These are phyloP conservation scores for Epichloe uncinata DNA, from an alignment of 2,329 filamentous ascomycete genomes.

Conservation along the genomic window DNA sequence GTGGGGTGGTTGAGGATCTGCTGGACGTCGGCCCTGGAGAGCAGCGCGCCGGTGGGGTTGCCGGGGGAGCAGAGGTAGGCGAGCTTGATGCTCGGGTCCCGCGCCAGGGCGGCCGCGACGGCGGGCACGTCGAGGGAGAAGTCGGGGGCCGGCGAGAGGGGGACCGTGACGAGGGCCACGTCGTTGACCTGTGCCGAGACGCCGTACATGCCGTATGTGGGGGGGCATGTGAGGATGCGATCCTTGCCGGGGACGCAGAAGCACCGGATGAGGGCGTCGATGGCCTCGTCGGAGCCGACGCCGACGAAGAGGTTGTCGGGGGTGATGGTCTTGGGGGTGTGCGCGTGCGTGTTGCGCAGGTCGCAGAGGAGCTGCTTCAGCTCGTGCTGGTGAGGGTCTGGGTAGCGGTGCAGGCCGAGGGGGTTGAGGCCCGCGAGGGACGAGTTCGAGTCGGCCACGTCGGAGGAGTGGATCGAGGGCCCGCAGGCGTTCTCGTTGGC, in stretches of 20 bases:
- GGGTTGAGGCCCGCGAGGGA: constrained; percentile 48
- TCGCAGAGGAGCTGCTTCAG: constrained; percentile 80
- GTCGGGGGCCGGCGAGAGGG: constrained; percentile 54
- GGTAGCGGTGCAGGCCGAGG: constrained; percentile 79
- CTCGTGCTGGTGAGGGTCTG: constrained; percentile 82
- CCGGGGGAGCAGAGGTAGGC: constrained; percentile 90
- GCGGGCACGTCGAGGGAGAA: constrained; percentile 64
- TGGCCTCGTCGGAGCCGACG: constrained; percentile 92
- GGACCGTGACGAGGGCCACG: constrained; percentile 73
- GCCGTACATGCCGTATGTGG: constrained; percentile 96
- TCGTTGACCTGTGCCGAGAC: constrained; percentile 95
- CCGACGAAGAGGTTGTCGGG: constrained; percentile 87
- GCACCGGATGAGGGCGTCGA: constrained; percentile 83
- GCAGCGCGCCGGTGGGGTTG: constrained; percentile 76
- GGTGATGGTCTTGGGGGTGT: constrained; percentile 59
- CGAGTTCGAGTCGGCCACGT: constrained; percentile 25
- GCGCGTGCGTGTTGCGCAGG: constrained; percentile 72
- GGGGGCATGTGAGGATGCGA: constrained; percentile 86
- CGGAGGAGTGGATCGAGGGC: constrained; percentile 51
- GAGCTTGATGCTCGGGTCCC: constrained; percentile 58
- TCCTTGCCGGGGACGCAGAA: constrained; percentile 84
- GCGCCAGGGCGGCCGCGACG: constrained; percentile 52
- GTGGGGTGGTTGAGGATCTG: constrained; percentile 68
- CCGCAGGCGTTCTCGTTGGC: constrained; percentile 97
- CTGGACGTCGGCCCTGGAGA: constrained; percentile 62